phyloP scores from a whole-genome alignment of 257 asterid species.

The Verbascum thapsus region DNA sequence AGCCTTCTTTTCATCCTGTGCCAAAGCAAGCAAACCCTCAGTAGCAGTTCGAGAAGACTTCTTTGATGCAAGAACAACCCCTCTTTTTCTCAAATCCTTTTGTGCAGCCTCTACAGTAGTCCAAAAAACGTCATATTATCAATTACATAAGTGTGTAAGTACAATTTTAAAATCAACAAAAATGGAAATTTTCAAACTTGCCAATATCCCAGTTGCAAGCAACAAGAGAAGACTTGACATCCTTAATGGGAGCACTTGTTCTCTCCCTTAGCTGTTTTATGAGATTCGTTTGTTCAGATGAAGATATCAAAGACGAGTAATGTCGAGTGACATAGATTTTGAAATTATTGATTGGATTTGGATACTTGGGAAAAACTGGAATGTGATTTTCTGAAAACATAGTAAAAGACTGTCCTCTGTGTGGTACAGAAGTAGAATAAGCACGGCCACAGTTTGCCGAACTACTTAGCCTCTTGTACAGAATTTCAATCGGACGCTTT shows the following conservation, averaged over 20 bases:
- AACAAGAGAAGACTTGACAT: constrained; percentile 86
- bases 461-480: constrained; percentile 51
- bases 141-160: constrained; percentile 11
- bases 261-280: constrained; percentile 86
- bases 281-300: constrained; percentile 69
- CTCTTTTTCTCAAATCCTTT: constrained; percentile 90
- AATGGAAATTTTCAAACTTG: constrained; percentile 33
- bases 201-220: constrained; percentile 91
- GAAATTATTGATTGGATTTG: constrained; percentile 23
- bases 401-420: constrained; percentile 35
- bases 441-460: constrained; percentile 43
- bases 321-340: constrained; percentile 41
- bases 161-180: constrained; percentile 5
- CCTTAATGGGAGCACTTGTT: constrained; percentile 98
- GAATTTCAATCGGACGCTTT: constrained; percentile 56
- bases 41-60: constrained; percentile 83
- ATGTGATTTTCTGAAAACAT: constrained; percentile 29
- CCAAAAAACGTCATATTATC: constrained; percentile 26
- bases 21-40: constrained; percentile 91
- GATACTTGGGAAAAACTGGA: constrained; percentile 30
- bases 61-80: constrained; percentile 94
- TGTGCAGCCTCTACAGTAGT: constrained; percentile 81
- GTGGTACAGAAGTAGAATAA: constrained; percentile 42
- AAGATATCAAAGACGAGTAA: constrained; percentile 60
- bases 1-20: constrained; percentile 71